Base-by-base conservation (phyloP, 2,329 filamentous ascomycete genomes). In the Trichophyton schoenleinii region DNA sequence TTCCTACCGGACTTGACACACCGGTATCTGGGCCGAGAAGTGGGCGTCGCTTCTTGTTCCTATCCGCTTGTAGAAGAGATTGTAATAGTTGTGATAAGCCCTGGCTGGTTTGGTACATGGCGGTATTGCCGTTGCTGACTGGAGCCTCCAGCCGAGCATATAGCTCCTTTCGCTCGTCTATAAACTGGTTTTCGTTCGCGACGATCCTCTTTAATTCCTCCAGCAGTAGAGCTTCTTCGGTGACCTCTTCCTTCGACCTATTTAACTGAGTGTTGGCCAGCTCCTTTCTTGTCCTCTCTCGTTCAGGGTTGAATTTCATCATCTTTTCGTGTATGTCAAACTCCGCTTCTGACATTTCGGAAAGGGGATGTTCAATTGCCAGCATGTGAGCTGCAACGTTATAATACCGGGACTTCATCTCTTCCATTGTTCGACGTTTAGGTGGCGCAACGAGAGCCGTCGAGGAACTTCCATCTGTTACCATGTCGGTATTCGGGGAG, bases 171-270 rank as follows among this genome's bases (percentile, higher is more conserved):
- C 94, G 87, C 71, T 96, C 91, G 66, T 89, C 86, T 70, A 95
- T 89, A 70, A 97, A 87, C 62, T 85, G 86, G 67, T 94, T 88
- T 65, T 91, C 89, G 63, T 91, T 86, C 64, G 88, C 86, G 69
- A 95, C 83, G 66, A 99, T 97, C 63, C 94, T 87, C 70, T 95
- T 91, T 61, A 99, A 83, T 71, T 99, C 94, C 62, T 92, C 82
- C 18, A 99, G 81, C 2, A 99, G 78, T 38, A 89, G 87, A 68
- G 95, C 88, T 75, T 99, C 94, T 72, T 99, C 94, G 64, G 89
- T 86, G 28, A 92, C 88, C 74, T 99, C 92, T 65, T 96, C 90
- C 64, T 86, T 86, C 7, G 87, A 88, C 46, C 94, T 84, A 57
- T 86, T 84, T 65, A 97, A 81, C 55, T 91, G 84, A 58, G 87